These are phyloP conservation scores for Trebouxiophyceae sp. DNA, from an alignment of 163 green algal species.

Conservation along the genomic window DNA sequence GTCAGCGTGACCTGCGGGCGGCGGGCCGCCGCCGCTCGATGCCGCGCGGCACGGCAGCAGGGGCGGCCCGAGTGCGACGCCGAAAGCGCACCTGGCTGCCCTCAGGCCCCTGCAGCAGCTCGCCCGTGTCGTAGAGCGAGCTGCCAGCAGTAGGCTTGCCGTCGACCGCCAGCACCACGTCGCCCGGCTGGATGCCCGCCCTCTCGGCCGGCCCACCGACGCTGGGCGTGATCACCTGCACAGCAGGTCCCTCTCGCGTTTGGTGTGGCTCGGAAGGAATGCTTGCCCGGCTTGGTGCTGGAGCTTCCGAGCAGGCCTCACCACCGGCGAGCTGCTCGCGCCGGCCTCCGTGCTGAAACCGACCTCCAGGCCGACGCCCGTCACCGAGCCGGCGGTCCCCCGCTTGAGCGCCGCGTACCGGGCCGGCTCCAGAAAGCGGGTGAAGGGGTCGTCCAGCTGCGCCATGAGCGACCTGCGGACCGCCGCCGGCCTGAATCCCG, in stretches of 20 bases:
- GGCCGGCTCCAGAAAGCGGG: conserved; percentile 77
- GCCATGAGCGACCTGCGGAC: conserved; percentile 26
- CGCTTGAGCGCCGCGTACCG: conserved; percentile 27
- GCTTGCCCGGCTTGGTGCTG: not conserved
- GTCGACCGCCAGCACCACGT: conserved; percentile 75
- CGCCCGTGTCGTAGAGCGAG: conserved; percentile 82
- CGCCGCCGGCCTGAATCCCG: too few relatives aligned
- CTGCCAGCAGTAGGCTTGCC: conserved; percentile 51
- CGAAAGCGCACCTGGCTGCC: conserved; percentile 27
- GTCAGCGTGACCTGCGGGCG: conserved; percentile 23
- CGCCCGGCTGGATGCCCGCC: conserved; percentile 69
- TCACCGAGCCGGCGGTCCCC: conserved; percentile 44
- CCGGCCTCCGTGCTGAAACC: conserved; percentile 25
- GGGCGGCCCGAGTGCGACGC: too few relatives aligned
- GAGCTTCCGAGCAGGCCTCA: too few relatives aligned
- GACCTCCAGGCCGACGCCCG: conserved; percentile 69
- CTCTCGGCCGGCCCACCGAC: conserved; percentile 71
- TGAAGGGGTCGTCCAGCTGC: conserved; percentile 91
- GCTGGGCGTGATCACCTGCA: conserved; percentile 68
- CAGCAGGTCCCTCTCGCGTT: not conserved
- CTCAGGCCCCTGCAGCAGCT: conserved; percentile 62
- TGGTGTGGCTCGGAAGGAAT: not conserved
- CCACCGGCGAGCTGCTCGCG: conserved; percentile 31
- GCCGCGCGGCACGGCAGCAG: too few relatives aligned
- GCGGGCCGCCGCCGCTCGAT: too few relatives aligned